Conservation (phyloP, 169 alveolate species). For the Condylostoma magnum region DNA sequence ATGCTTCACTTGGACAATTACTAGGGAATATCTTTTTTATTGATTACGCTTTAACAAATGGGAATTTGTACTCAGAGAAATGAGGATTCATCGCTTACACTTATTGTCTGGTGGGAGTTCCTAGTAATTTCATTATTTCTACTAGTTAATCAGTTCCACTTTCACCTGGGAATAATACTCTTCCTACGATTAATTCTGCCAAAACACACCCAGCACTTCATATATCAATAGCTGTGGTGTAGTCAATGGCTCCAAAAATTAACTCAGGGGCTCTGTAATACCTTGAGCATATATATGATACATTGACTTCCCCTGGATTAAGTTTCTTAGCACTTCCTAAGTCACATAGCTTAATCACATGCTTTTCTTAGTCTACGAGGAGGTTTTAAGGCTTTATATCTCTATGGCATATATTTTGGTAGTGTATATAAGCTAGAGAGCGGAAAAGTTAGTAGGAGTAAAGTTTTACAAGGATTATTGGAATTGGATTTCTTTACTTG, state of each 20-base stretch:
- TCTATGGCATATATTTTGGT: constrained; percentile 94
- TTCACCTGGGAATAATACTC: constrained; percentile 96
- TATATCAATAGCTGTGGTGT: constrained; percentile 95
- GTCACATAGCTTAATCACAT: constrained; percentile 94
- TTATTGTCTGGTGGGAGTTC: constrained; percentile 93
- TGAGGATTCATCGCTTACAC: constrained; percentile 94
- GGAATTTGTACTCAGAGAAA: constrained; percentile 90
- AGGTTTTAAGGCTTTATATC: constrained; percentile 98
- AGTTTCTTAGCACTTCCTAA: constrained; percentile 97
- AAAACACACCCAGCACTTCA: constrained; percentile 97
- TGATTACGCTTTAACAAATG: constrained; percentile 82
- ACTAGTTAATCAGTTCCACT: constrained; percentile 94
- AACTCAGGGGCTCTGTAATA: constrained; percentile 99
- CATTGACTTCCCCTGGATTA: constrained; percentile 85
- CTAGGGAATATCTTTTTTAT: constrained; percentile 79
- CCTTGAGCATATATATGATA: constrained; percentile 95
- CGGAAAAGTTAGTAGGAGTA: constrained; percentile 94
- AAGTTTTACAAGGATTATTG: constrained; percentile 88
- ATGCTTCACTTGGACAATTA: constrained; percentile 71
- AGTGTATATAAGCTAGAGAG: constrained; percentile 94
- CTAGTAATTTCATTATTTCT: constrained; percentile 90
- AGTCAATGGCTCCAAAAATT: constrained; percentile 96
- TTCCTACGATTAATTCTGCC: constrained; percentile 93
- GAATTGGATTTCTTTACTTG: constrained; percentile 86
- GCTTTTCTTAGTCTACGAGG: constrained; percentile 90